phyloP scores from a whole-genome alignment of 208 protist species.

The Eutreptiella sp. region DNA sequence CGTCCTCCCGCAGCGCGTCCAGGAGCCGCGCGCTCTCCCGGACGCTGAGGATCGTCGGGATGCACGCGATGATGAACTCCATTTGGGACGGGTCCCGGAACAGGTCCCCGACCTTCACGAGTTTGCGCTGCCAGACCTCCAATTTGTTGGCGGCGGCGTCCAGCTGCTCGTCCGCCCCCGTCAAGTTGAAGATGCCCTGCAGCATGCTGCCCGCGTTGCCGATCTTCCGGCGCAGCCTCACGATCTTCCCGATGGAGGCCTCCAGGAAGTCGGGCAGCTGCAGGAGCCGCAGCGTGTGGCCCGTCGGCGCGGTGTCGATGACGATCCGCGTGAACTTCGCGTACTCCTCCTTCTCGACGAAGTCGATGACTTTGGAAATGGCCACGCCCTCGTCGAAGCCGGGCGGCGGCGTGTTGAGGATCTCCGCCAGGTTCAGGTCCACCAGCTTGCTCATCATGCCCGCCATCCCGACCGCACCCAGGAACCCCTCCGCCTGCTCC shows the following conservation, averaged over 20 bases:
- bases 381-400: conserved; percentile 99
- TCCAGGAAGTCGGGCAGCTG: conserved; percentile 68
- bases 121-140: conserved; percentile 44
- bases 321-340: conserved; percentile 88
- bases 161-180: too few relatives aligned
- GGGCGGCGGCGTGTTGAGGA: conserved; percentile 72
- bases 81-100: conserved; percentile 67
- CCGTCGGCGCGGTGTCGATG: conserved; percentile 99
- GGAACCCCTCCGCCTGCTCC: too few relatives aligned
- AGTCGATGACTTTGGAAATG: too few relatives aligned
- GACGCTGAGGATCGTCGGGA: too few relatives aligned
- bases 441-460: too few relatives aligned
- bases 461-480: conserved; percentile 41
- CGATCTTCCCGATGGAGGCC: conserved; percentile 46
- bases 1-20: too few relatives aligned
- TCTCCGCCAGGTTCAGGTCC: too few relatives aligned
- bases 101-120: conserved; percentile 50
- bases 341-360: conserved; percentile 76
- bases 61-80: conserved; percentile 97
- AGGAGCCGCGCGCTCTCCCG: too few relatives aligned
- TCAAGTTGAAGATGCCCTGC: too few relatives aligned
- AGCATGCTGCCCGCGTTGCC: conserved; percentile 40
- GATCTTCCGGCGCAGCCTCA: conserved; percentile 46
- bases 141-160: too few relatives aligned
- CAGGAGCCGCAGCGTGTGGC: conserved; percentile 93